Evolutionary conservation across 2,329 filamentous ascomycete species (phyloP), one percentile per base, ranked within the genome.

Genomic region (Cladosporium phlei): DNA sequence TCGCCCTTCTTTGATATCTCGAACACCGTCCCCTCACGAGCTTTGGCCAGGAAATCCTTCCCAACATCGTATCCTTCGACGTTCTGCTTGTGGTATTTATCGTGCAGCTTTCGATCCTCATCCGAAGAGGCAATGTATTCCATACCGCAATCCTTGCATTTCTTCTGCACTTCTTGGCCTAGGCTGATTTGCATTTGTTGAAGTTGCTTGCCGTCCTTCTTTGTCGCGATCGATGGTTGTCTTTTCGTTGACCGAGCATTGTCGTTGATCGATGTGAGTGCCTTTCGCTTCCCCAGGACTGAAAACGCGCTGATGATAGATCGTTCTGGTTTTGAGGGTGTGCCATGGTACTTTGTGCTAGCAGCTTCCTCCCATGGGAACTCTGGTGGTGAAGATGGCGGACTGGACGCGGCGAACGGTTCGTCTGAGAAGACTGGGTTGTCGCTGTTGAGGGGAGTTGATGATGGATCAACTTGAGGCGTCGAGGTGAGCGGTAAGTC

Each of bases 71-170:
- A 74, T 2, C 82, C 82, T 19, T 76, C 75, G 2, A 74, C 67
- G 54, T 80, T 78, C 66, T 78, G 76, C 27, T 76, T 75, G 59
- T 85, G 82, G 54, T 79, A 85, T 52, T 79, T 80, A 53, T 76
- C 76, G 59, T 85, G 82, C 45, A 85, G 58, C 5, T 73, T 74
- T n/a, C 71, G 68, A 55, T 85, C 82, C 56, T 83, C 79, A 5
- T 69, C 64, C 39, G 77, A 76, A 0, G 80, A 82, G 3, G 79
- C 76, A 25, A 80, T 73, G 55, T 84, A 85, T 44, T 82, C 78
- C 82, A 85, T 85, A 1, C 78, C 77, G 55, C 82, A 85, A 2
- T 67, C 69, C 28, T 69, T 67, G 63, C 82, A 85, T 9, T 73
- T 77, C 54, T 76, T 77, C 37, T 76, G 72, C 29, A 75, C 66